These are phyloP conservation scores for Aspergillus piperis DNA, from an alignment of 2,329 filamentous ascomycete species.

Conservation along the genomic window DNA sequence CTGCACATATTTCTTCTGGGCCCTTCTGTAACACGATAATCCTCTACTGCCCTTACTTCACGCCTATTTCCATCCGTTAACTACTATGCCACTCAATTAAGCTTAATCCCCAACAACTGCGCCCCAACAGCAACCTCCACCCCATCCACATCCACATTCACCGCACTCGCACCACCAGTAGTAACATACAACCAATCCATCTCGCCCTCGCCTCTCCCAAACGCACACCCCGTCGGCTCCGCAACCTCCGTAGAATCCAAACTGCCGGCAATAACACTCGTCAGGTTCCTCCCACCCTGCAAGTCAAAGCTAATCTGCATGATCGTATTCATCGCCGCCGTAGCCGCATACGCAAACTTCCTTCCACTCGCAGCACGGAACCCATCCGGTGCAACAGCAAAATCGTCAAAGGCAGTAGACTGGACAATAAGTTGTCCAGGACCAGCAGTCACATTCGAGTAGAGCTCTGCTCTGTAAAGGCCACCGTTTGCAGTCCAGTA, in stretches of 20 bases:
- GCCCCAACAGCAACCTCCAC: not conserved
- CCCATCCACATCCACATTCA: not conserved
- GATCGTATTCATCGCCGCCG: not conserved
- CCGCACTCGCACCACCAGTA: not conserved
- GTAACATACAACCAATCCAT: not conserved
- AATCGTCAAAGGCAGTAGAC: not conserved
- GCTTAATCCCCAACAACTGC: not conserved
- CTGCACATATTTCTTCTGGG: too few species aligned
- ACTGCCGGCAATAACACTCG: not conserved
- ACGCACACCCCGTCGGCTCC: not conserved
- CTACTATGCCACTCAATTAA: not conserved
- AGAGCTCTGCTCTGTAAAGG: not conserved
- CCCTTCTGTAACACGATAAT: too few species aligned
- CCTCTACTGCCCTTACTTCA: too few species aligned
- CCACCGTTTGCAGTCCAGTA: not conserved
- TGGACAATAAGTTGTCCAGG: not conserved
- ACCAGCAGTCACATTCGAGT: not conserved
- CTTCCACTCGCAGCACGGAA: not conserved
- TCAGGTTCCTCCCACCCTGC: not conserved
- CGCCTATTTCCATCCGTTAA: too few species aligned
- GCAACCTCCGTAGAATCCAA: constrained; percentile 1
- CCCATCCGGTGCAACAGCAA: not conserved
- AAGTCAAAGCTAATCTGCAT: not conserved
- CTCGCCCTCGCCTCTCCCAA: not conserved
- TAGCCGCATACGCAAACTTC: not conserved